These are phyloP conservation scores for Tylopilus plumbeoviolaceoides DNA, from an alignment of 768 basidiomycete species.

Conservation along the genomic window DNA sequence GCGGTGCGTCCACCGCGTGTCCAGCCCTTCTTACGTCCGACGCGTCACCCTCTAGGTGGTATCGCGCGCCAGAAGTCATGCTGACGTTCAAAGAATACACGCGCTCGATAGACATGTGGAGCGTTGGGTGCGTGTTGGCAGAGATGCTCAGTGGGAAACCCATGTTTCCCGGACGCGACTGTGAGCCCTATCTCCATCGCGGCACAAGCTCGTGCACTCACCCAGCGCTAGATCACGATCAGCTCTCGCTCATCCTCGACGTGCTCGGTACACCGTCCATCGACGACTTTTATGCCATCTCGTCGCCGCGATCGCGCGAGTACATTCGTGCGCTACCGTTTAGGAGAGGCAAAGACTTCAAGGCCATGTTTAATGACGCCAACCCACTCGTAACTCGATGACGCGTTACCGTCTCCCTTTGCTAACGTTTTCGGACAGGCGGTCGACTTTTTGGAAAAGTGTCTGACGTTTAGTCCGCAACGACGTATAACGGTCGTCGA, in stretches of 20 bases:
- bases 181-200: slow-evolving; percentile 33
- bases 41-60: slow-evolving; percentile 59
- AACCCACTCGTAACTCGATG: slow-evolving; percentile 48
- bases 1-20: slow-evolving; percentile 41
- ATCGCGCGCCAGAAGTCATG: slow-evolving; percentile 98
- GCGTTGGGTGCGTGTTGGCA: slow-evolving; percentile 81
- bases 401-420: too few relatives aligned
- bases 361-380: slow-evolving; percentile 68
- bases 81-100: slow-evolving; percentile 97
- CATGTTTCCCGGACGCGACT: slow-evolving; percentile 92
- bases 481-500: slow-evolving; percentile 85
- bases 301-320: slow-evolving; percentile 72
- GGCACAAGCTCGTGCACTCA: neutral
- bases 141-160: slow-evolving; percentile 93
- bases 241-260: slow-evolving; percentile 88
- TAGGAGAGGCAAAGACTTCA: slow-evolving; percentile 72
- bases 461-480: slow-evolving; percentile 81
- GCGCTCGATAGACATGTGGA: slow-evolving; percentile 82
- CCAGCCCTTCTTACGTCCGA: neutral
- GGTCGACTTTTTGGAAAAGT: slow-evolving; percentile 74
- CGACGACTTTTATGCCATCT: slow-evolving; percentile 94
- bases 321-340: slow-evolving; percentile 89
- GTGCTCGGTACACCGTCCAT: slow-evolving; percentile 89
- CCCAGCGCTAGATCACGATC: slow-evolving; percentile 66
- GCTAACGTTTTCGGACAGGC: slow-evolving; percentile 37